Percentiles rank a stretch among this genome's conserved stretches.
phyloP scores from a whole-genome alignment of 2,329 filamentous ascomycete genomes.

The Epicoccum nigrum region DNA sequence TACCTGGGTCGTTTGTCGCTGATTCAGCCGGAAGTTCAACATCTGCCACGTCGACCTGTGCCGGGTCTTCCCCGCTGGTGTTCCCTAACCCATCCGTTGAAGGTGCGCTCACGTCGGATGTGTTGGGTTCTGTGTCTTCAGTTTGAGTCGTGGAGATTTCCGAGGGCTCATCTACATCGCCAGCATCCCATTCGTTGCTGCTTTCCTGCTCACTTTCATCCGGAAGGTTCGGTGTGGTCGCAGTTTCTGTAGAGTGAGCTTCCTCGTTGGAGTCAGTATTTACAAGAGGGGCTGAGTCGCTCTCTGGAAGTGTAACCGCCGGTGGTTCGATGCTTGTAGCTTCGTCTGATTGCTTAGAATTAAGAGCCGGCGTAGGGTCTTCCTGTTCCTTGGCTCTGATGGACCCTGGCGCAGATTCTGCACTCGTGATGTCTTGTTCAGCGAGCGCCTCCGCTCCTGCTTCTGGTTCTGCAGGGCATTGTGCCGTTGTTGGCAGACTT shows the following conservation, averaged over 20 bases:
- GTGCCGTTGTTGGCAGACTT: too few relatives aligned
- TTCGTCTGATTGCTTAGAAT: background rate
- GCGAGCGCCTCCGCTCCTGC: too few relatives aligned
- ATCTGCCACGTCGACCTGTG: background rate
- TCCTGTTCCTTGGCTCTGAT: background rate
- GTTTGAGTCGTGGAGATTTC: background rate
- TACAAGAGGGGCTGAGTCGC: background rate
- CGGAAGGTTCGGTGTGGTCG: background rate
- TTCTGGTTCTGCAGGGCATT: background rate
- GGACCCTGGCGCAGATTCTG: background rate
- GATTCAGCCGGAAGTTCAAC: background rate
- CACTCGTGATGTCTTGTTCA: too few relatives aligned
- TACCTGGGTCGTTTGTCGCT: conserved; percentile 25
- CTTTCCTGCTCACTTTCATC: conserved; percentile 69
- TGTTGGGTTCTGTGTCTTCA: background rate
- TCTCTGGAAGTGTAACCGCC: background rate
- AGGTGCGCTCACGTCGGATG: background rate
- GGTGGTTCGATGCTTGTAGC: background rate
- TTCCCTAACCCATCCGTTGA: background rate
- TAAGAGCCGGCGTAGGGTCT: background rate
- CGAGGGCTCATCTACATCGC: conserved; percentile 43
- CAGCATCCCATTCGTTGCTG: conserved; percentile 64
- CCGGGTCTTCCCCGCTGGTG: background rate
- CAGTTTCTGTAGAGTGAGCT: background rate
- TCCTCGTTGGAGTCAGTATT: background rate